A percentile compares a stretch with the other conserved stretches of the same genome.
Evolutionary conservation across 257 asterid genomes (phyloP).

Genomic region (Agastache rugosa): DNA sequence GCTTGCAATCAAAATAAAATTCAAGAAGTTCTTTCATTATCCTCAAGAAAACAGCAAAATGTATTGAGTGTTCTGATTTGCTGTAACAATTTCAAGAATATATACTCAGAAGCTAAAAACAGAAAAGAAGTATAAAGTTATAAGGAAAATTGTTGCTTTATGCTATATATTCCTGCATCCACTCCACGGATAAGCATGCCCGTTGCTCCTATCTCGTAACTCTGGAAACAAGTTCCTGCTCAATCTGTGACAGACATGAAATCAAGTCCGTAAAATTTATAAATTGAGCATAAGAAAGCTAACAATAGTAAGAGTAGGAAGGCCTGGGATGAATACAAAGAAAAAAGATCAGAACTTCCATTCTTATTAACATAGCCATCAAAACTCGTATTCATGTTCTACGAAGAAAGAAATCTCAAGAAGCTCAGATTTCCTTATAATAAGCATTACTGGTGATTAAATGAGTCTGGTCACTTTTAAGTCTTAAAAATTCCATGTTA

Average conservation of each 20-base stretch:
- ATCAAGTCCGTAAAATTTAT: constrained; percentile 1
- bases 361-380: not conserved
- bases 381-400: too few relatives aligned
- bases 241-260: constrained; percentile 37
- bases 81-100: not conserved
- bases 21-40: not conserved
- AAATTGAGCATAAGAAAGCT: not conserved
- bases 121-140: not conserved
- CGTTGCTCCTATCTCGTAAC: constrained; percentile 8
- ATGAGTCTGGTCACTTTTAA: not conserved
- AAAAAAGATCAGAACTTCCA: not conserved
- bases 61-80: not conserved
- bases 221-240: constrained; percentile 42
- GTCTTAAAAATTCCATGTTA: not conserved
- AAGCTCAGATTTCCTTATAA: not conserved
- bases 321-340: not conserved
- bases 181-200: not conserved
- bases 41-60: not conserved
- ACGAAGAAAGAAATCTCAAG: not conserved
- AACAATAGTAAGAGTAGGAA: not conserved
- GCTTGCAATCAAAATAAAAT: not conserved
- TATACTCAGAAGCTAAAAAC: not conserved
- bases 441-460: not conserved
- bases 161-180: constrained; percentile 8
- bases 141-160: not conserved